Evolutionary conservation across 2,329 filamentous ascomycete genomes (phyloP).

Genomic region (Calonectria montana): DNA sequence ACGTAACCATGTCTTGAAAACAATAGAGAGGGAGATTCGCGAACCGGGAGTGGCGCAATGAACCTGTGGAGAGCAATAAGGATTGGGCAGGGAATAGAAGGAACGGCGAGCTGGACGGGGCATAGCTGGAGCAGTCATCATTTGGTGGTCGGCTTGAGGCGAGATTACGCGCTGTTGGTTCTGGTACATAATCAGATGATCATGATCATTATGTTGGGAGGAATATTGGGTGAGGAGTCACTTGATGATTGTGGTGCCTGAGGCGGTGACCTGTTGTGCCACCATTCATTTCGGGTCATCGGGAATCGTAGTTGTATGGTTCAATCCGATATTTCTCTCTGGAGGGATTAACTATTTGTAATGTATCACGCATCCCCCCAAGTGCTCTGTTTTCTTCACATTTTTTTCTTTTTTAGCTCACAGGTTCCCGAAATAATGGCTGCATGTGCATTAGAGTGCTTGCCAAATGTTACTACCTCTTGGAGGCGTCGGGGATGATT

Average conservation of each 20-base stretch:
- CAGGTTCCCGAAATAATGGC: not conserved
- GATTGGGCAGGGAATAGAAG: not conserved
- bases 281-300: not conserved
- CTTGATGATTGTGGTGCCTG: not conserved
- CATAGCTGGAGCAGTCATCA: not conserved
- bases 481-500: not conserved
- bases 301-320: not conserved
- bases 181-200: not conserved
- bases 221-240: not conserved
- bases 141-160: not conserved
- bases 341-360: not conserved
- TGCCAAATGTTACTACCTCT: not conserved
- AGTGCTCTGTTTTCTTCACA: not conserved
- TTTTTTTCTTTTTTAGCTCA: not conserved
- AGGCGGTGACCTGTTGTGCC: not conserved
- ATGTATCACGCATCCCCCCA: not conserved
- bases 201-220: conserved; percentile 17
- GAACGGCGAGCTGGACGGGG: not conserved
- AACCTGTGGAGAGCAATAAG: conserved; percentile 11
- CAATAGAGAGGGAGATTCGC: conserved; percentile 14
- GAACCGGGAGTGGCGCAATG: conserved; percentile 19
- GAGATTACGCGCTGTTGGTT: conserved; percentile 5
- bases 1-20: conserved; percentile 12
- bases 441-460: not conserved
- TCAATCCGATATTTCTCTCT: not conserved